A percentile compares a stretch with the other conserved stretches of the same genome.
Conservation (phyloP, 2,329 filamentous ascomycete genomes). For the Xylariaceae sp. region DNA sequence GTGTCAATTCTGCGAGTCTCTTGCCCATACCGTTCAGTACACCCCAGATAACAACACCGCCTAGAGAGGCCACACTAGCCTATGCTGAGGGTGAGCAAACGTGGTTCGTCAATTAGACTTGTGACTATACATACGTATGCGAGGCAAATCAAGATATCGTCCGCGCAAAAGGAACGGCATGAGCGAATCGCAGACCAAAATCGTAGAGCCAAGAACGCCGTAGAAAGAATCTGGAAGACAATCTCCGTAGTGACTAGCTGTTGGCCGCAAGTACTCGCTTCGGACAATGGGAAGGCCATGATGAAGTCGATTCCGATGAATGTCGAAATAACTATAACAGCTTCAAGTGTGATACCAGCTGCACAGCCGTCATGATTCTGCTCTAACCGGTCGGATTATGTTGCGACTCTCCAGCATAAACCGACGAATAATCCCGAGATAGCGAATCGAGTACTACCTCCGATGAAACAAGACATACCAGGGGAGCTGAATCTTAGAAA, state of each 20-base stretch:
- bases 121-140: slow-evolving; percentile 20
- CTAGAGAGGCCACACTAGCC: slow-evolving; percentile 12
- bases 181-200: slow-evolving; percentile 20
- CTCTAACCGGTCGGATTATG: too few relatives aligned
- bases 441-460: too few relatives aligned
- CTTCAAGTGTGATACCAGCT: background rate
- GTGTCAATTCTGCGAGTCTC: slow-evolving; percentile 12
- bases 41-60: slow-evolving; percentile 20
- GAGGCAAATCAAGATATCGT: slow-evolving; percentile 20
- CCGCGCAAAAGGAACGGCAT: slow-evolving; percentile 17
- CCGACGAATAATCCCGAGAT: too few relatives aligned
- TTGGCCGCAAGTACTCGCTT: slow-evolving; percentile 5
- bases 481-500: too few relatives aligned
- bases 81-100: background rate
- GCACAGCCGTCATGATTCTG: too few relatives aligned
- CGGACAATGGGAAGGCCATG: slow-evolving; percentile 1
- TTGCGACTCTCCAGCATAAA: too few relatives aligned
- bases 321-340: background rate
- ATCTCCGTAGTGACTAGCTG: slow-evolving; percentile 17
- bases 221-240: slow-evolving; percentile 16
- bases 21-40: slow-evolving; percentile 23
- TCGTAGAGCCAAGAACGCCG: slow-evolving; percentile 16
- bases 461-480: too few relatives aligned
- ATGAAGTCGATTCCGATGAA: background rate
- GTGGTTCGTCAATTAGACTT: too few relatives aligned